These are phyloP conservation scores for Colletotrichum melonis DNA, from an alignment of 2,329 filamentous ascomycete genomes.

Conservation along the genomic window DNA sequence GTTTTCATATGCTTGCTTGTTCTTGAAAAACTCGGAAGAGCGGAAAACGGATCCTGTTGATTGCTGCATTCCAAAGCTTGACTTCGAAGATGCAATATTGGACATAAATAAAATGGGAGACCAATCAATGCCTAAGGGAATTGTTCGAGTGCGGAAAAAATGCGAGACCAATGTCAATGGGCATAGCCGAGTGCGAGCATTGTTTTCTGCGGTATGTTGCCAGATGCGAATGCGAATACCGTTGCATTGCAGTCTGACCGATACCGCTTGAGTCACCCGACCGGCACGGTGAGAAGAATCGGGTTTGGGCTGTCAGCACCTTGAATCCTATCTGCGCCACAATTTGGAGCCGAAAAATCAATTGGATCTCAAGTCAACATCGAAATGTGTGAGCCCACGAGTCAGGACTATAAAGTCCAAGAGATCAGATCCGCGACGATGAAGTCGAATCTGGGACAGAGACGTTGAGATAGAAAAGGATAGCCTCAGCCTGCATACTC, in stretches of 20 bases:
- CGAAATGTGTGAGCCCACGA: neutral
- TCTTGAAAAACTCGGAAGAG: neutral
- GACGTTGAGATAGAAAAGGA: neutral
- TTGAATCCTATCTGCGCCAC: neutral
- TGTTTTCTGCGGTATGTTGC: neutral
- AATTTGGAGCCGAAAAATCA: neutral
- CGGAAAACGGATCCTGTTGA: neutral
- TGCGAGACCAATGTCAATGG: neutral
- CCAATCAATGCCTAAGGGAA: neutral
- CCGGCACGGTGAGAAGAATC: neutral
- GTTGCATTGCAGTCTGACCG: neutral
- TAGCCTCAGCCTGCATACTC: neutral
- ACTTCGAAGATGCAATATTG: too few species aligned
- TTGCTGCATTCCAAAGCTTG: neutral
- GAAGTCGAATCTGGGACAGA: neutral
- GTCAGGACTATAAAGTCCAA: neutral
- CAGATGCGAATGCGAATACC: neutral
- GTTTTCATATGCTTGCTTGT: neutral
- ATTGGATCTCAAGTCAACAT: neutral
- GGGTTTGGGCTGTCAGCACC: neutral
- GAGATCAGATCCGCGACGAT: neutral
- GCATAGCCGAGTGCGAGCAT: neutral
- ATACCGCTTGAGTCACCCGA: neutral
- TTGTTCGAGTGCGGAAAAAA: neutral
- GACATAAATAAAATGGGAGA: too few species aligned